Evolutionary conservation across 2,329 filamentous ascomycete species (phyloP), one percentile per base, ranked within the genome.

Genomic region (Emericellopsis atlantica): DNA sequence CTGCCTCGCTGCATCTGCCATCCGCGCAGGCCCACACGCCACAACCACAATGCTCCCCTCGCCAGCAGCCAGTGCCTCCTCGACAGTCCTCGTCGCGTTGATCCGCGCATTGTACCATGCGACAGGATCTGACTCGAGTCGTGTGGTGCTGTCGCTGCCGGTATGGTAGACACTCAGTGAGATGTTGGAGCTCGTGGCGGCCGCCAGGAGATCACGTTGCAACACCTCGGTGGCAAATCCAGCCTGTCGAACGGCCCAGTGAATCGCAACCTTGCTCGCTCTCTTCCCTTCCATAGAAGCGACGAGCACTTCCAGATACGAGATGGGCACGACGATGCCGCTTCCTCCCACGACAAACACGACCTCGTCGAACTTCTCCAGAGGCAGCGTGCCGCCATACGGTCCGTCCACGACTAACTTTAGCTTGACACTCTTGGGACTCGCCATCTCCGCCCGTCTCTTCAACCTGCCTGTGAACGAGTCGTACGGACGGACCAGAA

Each of bases 401-500:
- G 66, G 66, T 0, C 66, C 66, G 12, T 70, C 66, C 6, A 69
- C 55, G 0, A 68, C 49, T 0, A 70, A 52, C 1, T 57, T 54
- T 1, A 65, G 38, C 0, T 51, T 46, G 0, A 51, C 49, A 0
- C 56, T 49, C 3, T 42, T 46, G 0, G 56, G 52, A 43, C 51
- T 52, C 1, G 42, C 29, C 0, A 45, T 40, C 2, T 50, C 49
- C 1, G 61, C 60, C 5, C 50, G 40, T 5, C 60, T 48, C 24
- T 55, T 48, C 0, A 69, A 55, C 2, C 65, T 53, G 1, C 49
- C 48, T 0, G 65, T 69, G 48, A 68, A 69, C 36, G 64, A 55
- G 35, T 66, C 59, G 44, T 69, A 69, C 1, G 66, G 66, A 0
- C 66, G 52, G 35, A 69, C 62, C n/a, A 69, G 51, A 33, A 69